Percentiles rank a stretch among this genome's conserved stretches.
phyloP scores from a whole-genome alignment of 441 rosid species.

The Hura crepitans region DNA sequence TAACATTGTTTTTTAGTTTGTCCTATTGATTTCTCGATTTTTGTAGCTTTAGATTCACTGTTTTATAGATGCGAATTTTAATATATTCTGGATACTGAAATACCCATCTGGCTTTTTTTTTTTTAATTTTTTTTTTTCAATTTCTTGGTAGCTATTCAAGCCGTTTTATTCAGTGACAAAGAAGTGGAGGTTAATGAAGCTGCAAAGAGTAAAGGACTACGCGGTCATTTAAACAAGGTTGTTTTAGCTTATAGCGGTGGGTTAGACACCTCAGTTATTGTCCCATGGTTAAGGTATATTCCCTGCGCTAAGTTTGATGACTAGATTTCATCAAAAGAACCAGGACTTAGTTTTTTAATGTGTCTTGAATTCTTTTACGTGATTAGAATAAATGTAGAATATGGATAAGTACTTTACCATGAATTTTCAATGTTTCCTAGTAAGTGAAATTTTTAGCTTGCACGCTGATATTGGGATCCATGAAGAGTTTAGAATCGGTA shows the following conservation, averaged over 20 bases:
- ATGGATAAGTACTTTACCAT: not conserved
- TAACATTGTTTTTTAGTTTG: not conserved
- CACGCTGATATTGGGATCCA: not conserved
- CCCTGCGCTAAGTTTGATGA: slow-evolving; percentile 9
- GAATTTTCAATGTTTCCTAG: not conserved
- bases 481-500: not conserved
- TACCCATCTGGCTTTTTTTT: not conserved
- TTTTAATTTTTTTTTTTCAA: not conserved
- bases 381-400: not conserved
- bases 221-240: slow-evolving; percentile 77
- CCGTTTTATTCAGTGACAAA: slow-evolving; percentile 44
- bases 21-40: not conserved
- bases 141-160: slow-evolving; percentile 47
- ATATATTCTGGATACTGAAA: not conserved
- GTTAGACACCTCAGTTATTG: slow-evolving; percentile 89
- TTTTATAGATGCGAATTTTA: not conserved
- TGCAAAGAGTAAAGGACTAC: slow-evolving; percentile 44
- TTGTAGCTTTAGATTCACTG: not conserved
- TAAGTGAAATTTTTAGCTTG: not conserved
- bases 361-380: not conserved
- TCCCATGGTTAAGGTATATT: slow-evolving; percentile 85
- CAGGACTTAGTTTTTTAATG: not conserved
- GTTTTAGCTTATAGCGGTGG: slow-evolving; percentile 96
- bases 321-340: not conserved
- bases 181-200: slow-evolving; percentile 28